A percentile compares a stretch with the other conserved stretches of the same genome.
phyloP scores from a whole-genome alignment of 2,329 filamentous ascomycete genomes.

The Clonostachys chloroleuca region DNA sequence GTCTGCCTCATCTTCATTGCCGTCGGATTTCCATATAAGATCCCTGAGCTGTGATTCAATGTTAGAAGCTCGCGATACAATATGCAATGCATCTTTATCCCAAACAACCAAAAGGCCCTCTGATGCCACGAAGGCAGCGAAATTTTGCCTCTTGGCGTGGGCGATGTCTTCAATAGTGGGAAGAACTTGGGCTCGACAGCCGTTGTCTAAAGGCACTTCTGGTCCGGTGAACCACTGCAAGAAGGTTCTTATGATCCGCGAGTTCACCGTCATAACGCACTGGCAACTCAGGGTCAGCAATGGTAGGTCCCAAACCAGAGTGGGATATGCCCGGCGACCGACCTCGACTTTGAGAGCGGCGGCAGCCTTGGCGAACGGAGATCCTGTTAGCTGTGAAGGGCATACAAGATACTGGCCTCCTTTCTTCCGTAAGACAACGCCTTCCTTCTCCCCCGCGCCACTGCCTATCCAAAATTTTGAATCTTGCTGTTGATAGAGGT shows the following conservation, averaged over 20 bases:
- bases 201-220: constrained; percentile 72
- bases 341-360: constrained; percentile 69
- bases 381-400: constrained; percentile 58
- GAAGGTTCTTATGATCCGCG: constrained; percentile 74
- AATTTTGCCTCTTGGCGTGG: constrained; percentile 72
- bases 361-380: constrained; percentile 60
- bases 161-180: constrained; percentile 67
- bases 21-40: constrained; percentile 64
- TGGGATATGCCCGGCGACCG: constrained; percentile 13
- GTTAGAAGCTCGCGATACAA: constrained; percentile 63
- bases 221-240: constrained; percentile 69
- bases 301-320: background rate
- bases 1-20: constrained; percentile 46
- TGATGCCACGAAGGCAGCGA: constrained; percentile 71
- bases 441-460: constrained; percentile 63
- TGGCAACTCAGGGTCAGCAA: constrained; percentile 17
- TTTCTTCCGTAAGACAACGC: constrained; percentile 66
- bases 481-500: constrained; percentile 77
- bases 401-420: constrained; percentile 70
- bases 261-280: constrained; percentile 79
- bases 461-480: constrained; percentile 70
- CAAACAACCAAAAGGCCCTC: constrained; percentile 72
- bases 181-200: constrained; percentile 71
- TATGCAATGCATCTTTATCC: constrained; percentile 73
- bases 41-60: constrained; percentile 78